A percentile compares a stretch with the other conserved stretches of the same genome.
These are phyloP conservation scores for Xylaria sp. DNA, from an alignment of 2,329 filamentous ascomycete genomes.

Conservation along the genomic window DNA sequence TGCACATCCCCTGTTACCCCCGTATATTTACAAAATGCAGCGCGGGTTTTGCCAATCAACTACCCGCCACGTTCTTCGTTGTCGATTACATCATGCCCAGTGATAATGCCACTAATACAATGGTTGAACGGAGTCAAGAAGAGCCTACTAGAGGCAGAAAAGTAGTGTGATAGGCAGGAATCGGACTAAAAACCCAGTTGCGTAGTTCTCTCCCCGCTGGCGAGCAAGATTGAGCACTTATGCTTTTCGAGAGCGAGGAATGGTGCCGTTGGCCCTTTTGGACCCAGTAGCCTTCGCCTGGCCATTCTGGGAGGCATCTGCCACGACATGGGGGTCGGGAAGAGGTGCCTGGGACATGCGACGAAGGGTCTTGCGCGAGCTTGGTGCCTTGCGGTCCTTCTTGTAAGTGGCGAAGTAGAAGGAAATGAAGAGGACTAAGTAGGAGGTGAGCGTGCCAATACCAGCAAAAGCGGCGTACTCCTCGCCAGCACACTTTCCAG, in stretches of 20 bases:
- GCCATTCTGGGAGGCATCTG: constrained; percentile 66
- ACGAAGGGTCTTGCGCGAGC: constrained; percentile 80
- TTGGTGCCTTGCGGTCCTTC: constrained; percentile 81
- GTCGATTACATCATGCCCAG: constrained; percentile 42
- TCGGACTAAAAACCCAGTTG: constrained; percentile 13
- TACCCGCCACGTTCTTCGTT: constrained; percentile 38
- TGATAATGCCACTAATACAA: constrained; percentile 49
- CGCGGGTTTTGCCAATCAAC: constrained; percentile 33
- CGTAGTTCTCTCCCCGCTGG: constrained; percentile 19
- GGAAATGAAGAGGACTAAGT: constrained; percentile 97
- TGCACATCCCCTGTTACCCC: constrained; percentile 38
- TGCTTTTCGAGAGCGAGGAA: constrained; percentile 76
- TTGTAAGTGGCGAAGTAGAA: constrained; percentile 99
- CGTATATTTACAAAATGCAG: constrained; percentile 43
- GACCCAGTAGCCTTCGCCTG: constrained; percentile 63
- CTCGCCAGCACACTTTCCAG: constrained; percentile 89
- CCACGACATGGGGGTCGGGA: constrained; percentile 83
- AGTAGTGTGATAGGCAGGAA: constrained; percentile 15
- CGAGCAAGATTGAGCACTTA: constrained; percentile 51
- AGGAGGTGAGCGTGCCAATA: constrained; percentile 91
- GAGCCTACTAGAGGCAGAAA: constrained; percentile 28
- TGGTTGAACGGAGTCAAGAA: constrained; percentile 38
- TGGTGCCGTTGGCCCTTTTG: constrained; percentile 67
- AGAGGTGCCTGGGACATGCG: constrained; percentile 74
- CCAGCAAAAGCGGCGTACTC: constrained; percentile 95